These are phyloP conservation scores for Hymenochaete sp. DNA, from an alignment of 1,284 basidiomycete species.

Conservation along the genomic window DNA sequence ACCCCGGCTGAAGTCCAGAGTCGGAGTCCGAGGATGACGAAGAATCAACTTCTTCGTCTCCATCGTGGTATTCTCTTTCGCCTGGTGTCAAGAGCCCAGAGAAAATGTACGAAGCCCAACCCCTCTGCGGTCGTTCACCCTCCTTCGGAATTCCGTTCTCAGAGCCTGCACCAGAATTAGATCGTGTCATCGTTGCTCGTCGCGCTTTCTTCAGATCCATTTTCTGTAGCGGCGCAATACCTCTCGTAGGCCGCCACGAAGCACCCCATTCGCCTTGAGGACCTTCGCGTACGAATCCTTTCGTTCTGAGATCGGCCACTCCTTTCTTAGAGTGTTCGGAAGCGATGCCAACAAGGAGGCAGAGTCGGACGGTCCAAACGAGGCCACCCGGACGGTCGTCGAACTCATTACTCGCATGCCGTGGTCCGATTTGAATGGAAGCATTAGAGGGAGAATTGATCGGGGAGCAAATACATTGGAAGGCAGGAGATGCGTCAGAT, in stretches of 20 bases:
- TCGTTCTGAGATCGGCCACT: constrained; percentile 44
- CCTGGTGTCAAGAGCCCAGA: constrained; percentile 41
- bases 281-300: constrained; percentile 49
- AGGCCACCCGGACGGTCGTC: constrained; percentile 49
- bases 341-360: constrained; percentile 69
- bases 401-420: too few relatives aligned
- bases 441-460: constrained; percentile 8
- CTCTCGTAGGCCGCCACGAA: constrained; percentile 50
- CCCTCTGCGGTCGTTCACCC: constrained; percentile 23
- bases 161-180: constrained; percentile 4
- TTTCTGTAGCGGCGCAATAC: constrained; percentile 52
- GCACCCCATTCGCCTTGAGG: constrained; percentile 55
- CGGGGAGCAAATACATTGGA: constrained; percentile 41
- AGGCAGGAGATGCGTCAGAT: constrained; percentile 78
- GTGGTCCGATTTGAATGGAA: background rate
- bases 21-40: too few relatives aligned
- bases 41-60: constrained; percentile 35
- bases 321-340: constrained; percentile 34
- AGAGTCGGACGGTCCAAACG: constrained; percentile 78
- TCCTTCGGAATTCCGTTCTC: background rate
- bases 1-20: background rate
- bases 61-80: constrained; percentile 49
- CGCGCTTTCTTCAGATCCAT: constrained; percentile 12
- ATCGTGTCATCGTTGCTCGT: constrained; percentile 15
- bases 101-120: constrained; percentile 50